phyloP scores from a whole-genome alignment of 176 grass and related monocot species.

The Hyparrhenia diplandra region DNA sequence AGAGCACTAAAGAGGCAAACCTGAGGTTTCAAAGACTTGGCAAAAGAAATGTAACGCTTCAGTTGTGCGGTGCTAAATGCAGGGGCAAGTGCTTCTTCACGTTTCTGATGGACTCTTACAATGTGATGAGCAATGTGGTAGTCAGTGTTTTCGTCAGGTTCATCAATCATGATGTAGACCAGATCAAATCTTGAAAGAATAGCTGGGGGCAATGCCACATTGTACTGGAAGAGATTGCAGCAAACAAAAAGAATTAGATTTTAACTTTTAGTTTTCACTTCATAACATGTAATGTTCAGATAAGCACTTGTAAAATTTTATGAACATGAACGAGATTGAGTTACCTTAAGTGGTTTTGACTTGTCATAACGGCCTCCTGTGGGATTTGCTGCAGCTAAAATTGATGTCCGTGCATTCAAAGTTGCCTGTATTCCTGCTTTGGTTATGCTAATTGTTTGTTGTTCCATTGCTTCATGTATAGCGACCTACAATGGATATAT shows the following conservation, averaged over 20 bases:
- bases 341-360: slow-evolving; percentile 93
- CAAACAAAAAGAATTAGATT: slow-evolving; percentile 35
- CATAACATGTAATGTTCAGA: slow-evolving; percentile 4
- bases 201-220: slow-evolving; percentile 91
- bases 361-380: slow-evolving; percentile 91
- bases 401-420: slow-evolving; percentile 91
- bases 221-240: slow-evolving; percentile 59
- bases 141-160: slow-evolving; percentile 95
- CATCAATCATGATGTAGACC: slow-evolving; percentile 99
- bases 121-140: slow-evolving; percentile 99
- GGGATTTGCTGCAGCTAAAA: slow-evolving; percentile 97
- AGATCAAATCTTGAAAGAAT: slow-evolving; percentile 99
- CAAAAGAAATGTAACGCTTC: slow-evolving; percentile 86
- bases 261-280: slow-evolving; percentile 6
- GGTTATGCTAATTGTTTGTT: slow-evolving; percentile 99
- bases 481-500: slow-evolving; percentile 62
- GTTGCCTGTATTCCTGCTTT: slow-evolving; percentile 99
- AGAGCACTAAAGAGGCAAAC: slow-evolving; percentile 35
- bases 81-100: slow-evolving; percentile 85
- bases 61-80: slow-evolving; percentile 86
- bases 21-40: slow-evolving; percentile 87
- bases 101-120: slow-evolving; percentile 96
- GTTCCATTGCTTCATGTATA: slow-evolving; percentile 99
- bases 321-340: not conserved
- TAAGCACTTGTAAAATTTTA: not conserved